Base-by-base conservation (phyloP, 148 eudicot species). In the Fagopyrum homotropicum region DNA sequence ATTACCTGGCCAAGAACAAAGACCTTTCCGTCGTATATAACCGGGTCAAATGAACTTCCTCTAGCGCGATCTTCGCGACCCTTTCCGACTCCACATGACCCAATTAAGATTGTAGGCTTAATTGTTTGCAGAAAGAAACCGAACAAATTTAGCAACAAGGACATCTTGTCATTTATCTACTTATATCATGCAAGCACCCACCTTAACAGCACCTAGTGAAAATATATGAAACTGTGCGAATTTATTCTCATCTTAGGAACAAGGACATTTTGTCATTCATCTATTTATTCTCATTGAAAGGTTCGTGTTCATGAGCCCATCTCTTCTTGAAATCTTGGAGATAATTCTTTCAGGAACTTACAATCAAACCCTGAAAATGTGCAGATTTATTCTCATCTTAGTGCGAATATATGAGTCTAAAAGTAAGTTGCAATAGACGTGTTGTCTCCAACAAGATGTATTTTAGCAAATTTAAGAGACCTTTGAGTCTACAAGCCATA, bases 401-500 rank as follows among this genome's bases (percentile, higher is more conserved):
- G 75, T n/a, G 22, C 49, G 30, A 75, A 16, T 35, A 7, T 15
- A 7, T 17, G 22, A 78, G 26, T 5, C 63, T 59, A 7, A 35
- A 55, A 29, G 54, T 66, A 2, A 1, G 14, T 75, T 35, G 40
- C 40, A 35, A 35, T 2, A 35, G 40, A 22, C 26, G 26, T 22
- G 26, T 22, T 22, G 26, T 22, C 0, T 22, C 0, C 26, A 22
- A 0, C 26, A 22, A 22, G 26, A 14, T 46, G 15, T 40, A 2
- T 11, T 35, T 47, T 26, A 30, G 45, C 70, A 35, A 45, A 43
- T 0, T 22, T 19, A 68, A 26, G 14, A 26, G 59, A 87, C 98
- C 96, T 91, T 94, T 8, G 98, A 94, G 84, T 94, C 98, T 7
- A 94, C 97, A 75, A 91, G 89, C 97, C 96, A 94, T 76, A 94